A percentile compares a stretch with the other conserved stretches of the same genome.
These are phyloP conservation scores for Cadophora luteo-olivacea DNA, from an alignment of 2,329 filamentous ascomycete species.

Conservation along the genomic window DNA sequence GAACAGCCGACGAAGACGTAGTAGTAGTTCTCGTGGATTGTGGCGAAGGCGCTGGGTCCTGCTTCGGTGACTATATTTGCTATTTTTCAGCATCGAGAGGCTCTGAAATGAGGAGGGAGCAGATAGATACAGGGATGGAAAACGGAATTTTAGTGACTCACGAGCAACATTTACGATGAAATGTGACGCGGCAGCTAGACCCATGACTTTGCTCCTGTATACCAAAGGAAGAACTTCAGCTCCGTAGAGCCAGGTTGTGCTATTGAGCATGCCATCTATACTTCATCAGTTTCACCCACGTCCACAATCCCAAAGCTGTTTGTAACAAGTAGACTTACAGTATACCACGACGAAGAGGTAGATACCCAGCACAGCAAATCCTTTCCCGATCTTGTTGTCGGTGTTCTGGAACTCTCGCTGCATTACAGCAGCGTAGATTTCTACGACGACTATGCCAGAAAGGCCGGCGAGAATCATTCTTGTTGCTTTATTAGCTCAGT, in stretches of 20 bases:
- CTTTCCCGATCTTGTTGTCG: slow-evolving; percentile 61
- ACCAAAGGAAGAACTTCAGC: slow-evolving; percentile 61
- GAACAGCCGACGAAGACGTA: slow-evolving; percentile 64
- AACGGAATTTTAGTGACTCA: slow-evolving; percentile 34
- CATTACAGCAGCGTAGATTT: slow-evolving; percentile 66
- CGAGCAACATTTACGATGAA: slow-evolving; percentile 60
- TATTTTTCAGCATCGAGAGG: neutral
- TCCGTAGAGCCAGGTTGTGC: slow-evolving; percentile 61
- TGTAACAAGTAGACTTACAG: slow-evolving; percentile 47
- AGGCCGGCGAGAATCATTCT: slow-evolving; percentile 63
- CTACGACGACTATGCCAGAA: slow-evolving; percentile 57
- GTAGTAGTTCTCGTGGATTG: slow-evolving; percentile 65
- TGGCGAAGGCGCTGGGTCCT: slow-evolving; percentile 61
- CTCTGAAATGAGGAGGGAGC: neutral
- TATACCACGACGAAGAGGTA: slow-evolving; percentile 64
- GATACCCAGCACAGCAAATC: slow-evolving; percentile 64
- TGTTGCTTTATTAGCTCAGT: neutral
- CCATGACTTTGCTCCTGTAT: slow-evolving; percentile 61
- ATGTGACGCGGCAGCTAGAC: slow-evolving; percentile 58
- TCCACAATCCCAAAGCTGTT: too few relatives aligned
- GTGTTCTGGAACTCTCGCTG: slow-evolving; percentile 62
- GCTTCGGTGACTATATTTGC: slow-evolving; percentile 53
- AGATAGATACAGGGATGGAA: too few relatives aligned
- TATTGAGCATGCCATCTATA: slow-evolving; percentile 57
- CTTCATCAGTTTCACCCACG: neutral